Percentiles rank a stretch among this genome's conserved stretches.
phyloP scores from a whole-genome alignment of 2,329 filamentous ascomycete genomes.

The Didymella arachidicola region DNA sequence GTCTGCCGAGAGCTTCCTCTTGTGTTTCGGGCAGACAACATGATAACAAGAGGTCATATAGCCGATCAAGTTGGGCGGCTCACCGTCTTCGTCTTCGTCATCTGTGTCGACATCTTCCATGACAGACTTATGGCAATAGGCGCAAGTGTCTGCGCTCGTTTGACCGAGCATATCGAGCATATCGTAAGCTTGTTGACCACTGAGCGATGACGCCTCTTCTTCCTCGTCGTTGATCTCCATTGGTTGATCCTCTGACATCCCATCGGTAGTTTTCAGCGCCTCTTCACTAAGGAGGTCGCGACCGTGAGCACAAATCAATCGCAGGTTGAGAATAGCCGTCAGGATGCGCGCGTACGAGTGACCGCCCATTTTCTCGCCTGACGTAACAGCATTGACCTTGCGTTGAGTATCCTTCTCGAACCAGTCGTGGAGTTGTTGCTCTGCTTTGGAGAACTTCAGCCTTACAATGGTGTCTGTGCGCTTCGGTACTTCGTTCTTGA shows the following conservation, averaged over 20 bases:
- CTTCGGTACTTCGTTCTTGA: slow-evolving; percentile 68
- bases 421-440: slow-evolving; percentile 80
- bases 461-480: slow-evolving; percentile 75
- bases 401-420: slow-evolving; percentile 83
- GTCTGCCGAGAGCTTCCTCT: slow-evolving; percentile 65
- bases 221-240: slow-evolving; percentile 88
- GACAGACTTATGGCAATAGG: slow-evolving; percentile 59
- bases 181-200: slow-evolving; percentile 79
- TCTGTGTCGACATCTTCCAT: slow-evolving; percentile 49
- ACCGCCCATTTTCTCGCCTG: slow-evolving; percentile 73
- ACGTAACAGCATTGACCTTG: slow-evolving; percentile 77
- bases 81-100: slow-evolving; percentile 60
- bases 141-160: slow-evolving; percentile 77
- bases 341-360: slow-evolving; percentile 94
- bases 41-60: slow-evolving; percentile 90
- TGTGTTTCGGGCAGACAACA: slow-evolving; percentile 79
- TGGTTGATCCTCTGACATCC: slow-evolving; percentile 81
- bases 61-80: slow-evolving; percentile 66
- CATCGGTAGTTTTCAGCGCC: slow-evolving; percentile 80
- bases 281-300: slow-evolving; percentile 86
- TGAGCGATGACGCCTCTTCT: slow-evolving; percentile 65
- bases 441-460: slow-evolving; percentile 77
- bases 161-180: slow-evolving; percentile 86
- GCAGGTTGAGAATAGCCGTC: slow-evolving; percentile 86
- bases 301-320: slow-evolving; percentile 93